Evolutionary conservation across 2,329 filamentous ascomycete species (phyloP), one percentile per base, ranked within the genome.

Genomic region (Simplicillium aogashimaense): DNA sequence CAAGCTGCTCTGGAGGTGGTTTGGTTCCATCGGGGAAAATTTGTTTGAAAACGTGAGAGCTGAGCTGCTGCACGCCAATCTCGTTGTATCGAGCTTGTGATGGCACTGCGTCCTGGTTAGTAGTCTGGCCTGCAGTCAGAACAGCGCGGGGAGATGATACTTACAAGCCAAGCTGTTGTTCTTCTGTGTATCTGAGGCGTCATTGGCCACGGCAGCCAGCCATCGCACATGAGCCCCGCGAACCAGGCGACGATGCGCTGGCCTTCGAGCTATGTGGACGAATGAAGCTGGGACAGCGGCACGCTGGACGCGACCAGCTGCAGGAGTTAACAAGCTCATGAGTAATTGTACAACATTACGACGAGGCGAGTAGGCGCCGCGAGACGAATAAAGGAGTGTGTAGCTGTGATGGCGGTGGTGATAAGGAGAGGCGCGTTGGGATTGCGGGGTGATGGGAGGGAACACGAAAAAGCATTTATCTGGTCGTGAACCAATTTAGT

Each of bases 41-140:
- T 61, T 97, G 92, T 2, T 75, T 57, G 59, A 90, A 86, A 35
- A 98, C 72, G 66, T 89, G 74, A 43, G 74, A 71, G 68, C 88
- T 95, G 50, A 98, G 69, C 54, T 97, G 90, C 64, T 98, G 92
- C 31, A 98, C 86, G 39, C 86, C 87, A 52, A 98, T 89, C 50
- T 94, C 85, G 63, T 94, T 98, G 67, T 83, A 86, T 49, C 92
- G 80, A 37, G 86, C 70, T 42, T 73, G 63, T 7, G 75, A 72
- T 1, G 63, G 54, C 25, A 74, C 66, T 71, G 45, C 32, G 16
- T 40, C 33, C 15, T 18, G 37, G 44, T 44, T 43, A 44, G 50
- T 43, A 34, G 42, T 20, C 33, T 18, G 7, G 6, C 7, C 15
- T 29, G 29, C 38, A 8, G 8, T 16, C 4, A 7, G 15, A 15